These are phyloP conservation scores for Neonectria punicea DNA, from an alignment of 2,329 filamentous ascomycete genomes.

Conservation along the genomic window DNA sequence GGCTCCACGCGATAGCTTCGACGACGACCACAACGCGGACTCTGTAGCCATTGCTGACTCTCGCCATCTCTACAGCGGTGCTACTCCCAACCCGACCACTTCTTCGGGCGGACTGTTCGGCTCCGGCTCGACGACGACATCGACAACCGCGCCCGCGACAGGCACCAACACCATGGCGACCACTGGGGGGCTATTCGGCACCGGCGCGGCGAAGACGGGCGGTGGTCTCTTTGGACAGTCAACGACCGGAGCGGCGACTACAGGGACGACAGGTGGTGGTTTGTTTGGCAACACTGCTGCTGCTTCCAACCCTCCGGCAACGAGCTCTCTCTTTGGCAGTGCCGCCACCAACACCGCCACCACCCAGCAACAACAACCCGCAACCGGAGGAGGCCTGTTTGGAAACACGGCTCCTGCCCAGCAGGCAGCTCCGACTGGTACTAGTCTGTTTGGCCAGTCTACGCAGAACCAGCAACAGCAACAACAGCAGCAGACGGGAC, in stretches of 20 bases:
- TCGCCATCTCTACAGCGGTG: constrained; percentile 33
- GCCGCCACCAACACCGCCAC: constrained; percentile 31
- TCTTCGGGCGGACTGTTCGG: constrained; percentile 52
- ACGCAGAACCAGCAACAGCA: constrained; percentile 35
- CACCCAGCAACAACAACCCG: constrained; percentile 34
- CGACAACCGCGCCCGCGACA: constrained; percentile 41
- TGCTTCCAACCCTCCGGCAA: constrained; percentile 34
- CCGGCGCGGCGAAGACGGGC: constrained; percentile 37
- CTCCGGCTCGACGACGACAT: constrained; percentile 41
- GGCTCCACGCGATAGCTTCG: constrained; percentile 16
- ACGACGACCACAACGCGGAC: constrained; percentile 8
- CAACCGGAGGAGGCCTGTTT: constrained; percentile 34
- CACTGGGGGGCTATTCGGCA: constrained; percentile 46
- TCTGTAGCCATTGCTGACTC: constrained; percentile 29
- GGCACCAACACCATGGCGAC: constrained; percentile 48
- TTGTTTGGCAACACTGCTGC: constrained; percentile 46
- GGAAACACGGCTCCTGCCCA: constrained; percentile 29
- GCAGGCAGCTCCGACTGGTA: constrained; percentile 23
- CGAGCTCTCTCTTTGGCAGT: constrained; percentile 47
- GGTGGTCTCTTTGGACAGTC: constrained; percentile 48
- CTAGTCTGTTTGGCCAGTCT: constrained; percentile 42
- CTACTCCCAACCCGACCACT: constrained; percentile 46
- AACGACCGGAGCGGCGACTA: constrained; percentile 34
- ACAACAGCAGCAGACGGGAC: constrained; percentile 38
- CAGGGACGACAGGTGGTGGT: constrained; percentile 37